Evolutionary conservation across 345 rosid genomes (phyloP).

Genomic region (Pugionium cornutum): DNA sequence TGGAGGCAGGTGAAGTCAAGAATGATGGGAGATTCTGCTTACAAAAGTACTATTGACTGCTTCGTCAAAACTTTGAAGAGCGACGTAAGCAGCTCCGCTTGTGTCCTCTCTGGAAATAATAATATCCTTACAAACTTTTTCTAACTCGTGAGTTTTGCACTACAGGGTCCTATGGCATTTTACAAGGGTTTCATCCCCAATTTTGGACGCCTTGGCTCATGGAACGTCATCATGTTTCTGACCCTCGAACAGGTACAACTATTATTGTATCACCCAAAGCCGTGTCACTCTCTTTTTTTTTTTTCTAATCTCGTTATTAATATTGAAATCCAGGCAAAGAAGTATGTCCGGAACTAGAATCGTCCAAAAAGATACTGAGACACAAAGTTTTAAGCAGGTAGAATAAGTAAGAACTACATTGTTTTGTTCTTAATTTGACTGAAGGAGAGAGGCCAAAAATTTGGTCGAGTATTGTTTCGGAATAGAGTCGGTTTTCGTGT

Average conservation of each 20-base stretch:
- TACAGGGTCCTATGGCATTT: slow-evolving; percentile 86
- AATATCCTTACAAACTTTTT: neutral
- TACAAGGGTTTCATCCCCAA: slow-evolving; percentile 95
- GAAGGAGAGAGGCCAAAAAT: slow-evolving; percentile 24
- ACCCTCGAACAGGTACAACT: slow-evolving; percentile 85
- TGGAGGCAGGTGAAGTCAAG: slow-evolving; percentile 82
- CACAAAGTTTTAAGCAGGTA: slow-evolving; percentile 5
- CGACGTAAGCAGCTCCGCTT: slow-evolving; percentile 56
- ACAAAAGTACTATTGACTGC: slow-evolving; percentile 92
- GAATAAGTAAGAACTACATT: slow-evolving; percentile 39
- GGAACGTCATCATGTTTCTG: slow-evolving; percentile 97
- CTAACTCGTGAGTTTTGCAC: neutral
- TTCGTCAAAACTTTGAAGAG: slow-evolving; percentile 82
- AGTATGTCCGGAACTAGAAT: slow-evolving; percentile 41
- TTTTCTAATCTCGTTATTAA: neutral
- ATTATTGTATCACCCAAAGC: neutral
- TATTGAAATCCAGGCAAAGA: slow-evolving; percentile 38
- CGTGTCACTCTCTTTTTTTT: slow-evolving; percentile 2
- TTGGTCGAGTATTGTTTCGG: slow-evolving; percentile 28
- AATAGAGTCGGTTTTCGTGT: slow-evolving; percentile 2
- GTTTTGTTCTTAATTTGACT: slow-evolving; percentile 24
- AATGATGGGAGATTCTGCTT: slow-evolving; percentile 98
- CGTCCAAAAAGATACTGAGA: slow-evolving; percentile 32
- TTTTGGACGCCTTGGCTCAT: slow-evolving; percentile 94
- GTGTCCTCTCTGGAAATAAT: slow-evolving; percentile 13